phyloP scores from a whole-genome alignment of 768 basidiomycete genomes.

The Lyophyllum semitale region DNA sequence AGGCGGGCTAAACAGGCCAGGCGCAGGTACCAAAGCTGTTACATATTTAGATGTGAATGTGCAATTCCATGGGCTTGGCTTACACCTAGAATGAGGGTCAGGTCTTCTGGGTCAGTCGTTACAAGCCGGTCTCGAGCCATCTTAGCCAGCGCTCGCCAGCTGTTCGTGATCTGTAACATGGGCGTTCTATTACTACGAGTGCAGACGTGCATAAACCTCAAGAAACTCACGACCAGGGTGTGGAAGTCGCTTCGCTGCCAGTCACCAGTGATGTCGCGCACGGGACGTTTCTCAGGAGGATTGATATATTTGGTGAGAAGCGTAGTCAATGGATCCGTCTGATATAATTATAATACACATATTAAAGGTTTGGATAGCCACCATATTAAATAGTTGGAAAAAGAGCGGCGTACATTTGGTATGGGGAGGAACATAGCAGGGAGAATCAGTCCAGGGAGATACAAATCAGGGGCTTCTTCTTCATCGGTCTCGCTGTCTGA shows the following conservation, averaged over 20 bases:
- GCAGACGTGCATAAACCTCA: slow-evolving; percentile 14
- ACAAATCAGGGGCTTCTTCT: slow-evolving; percentile 56
- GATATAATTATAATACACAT: slow-evolving; percentile 47
- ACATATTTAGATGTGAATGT: background rate
- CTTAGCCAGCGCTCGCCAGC: slow-evolving; percentile 81
- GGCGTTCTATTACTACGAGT: slow-evolving; percentile 18
- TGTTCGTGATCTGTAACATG: slow-evolving; percentile 74
- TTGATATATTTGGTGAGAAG: slow-evolving; percentile 83
- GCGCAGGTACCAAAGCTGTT: slow-evolving; percentile 82
- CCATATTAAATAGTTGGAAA: slow-evolving; percentile 57
- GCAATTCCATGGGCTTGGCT: slow-evolving; percentile 27
- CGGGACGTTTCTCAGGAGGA: slow-evolving; percentile 73
- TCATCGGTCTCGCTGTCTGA: slow-evolving; percentile 49
- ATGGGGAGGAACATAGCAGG: slow-evolving; percentile 88
- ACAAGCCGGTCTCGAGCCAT: slow-evolving; percentile 84
- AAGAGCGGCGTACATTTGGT: slow-evolving; percentile 74
- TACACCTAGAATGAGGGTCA: slow-evolving; percentile 66
- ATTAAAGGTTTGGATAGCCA: slow-evolving; percentile 57
- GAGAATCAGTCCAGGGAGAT: slow-evolving; percentile 66
- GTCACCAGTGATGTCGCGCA: slow-evolving; percentile 72
- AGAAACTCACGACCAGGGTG: slow-evolving; percentile 71
- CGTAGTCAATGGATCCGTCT: slow-evolving; percentile 85
- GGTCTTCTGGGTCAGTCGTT: slow-evolving; percentile 66
- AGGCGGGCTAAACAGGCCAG: slow-evolving; percentile 78
- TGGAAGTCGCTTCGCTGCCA: slow-evolving; percentile 75